phyloP scores from a whole-genome alignment of 345 rosid species.

The Turritis glabra region DNA sequence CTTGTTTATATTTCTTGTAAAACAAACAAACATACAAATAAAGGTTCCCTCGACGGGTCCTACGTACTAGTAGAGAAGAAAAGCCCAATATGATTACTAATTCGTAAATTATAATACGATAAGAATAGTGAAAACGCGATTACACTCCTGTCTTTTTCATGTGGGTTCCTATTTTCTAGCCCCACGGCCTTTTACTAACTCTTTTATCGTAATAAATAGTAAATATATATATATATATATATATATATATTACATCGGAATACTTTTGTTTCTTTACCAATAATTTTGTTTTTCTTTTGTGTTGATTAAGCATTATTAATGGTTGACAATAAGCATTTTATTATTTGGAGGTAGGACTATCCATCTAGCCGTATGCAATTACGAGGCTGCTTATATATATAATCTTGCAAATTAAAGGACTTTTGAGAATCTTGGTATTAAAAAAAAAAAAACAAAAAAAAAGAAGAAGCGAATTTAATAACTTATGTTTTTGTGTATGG shows the following conservation, averaged over 20 bases:
- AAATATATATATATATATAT: too few relatives aligned
- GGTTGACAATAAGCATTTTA: not conserved
- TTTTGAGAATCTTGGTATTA: not conserved
- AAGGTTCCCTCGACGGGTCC: conserved; percentile 6
- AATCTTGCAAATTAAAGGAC: not conserved
- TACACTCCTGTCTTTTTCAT: conserved; percentile 18
- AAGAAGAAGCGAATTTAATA: not conserved
- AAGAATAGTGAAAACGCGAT: conserved; percentile 22
- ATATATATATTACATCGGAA: too few relatives aligned
- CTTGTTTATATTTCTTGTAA: too few relatives aligned
- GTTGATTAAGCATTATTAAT: not conserved
- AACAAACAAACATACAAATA: not conserved
- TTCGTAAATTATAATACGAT: too few relatives aligned
- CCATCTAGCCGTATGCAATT: too few relatives aligned
- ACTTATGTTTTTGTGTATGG: not conserved
- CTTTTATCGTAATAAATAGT: not conserved
- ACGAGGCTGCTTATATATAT: not conserved
- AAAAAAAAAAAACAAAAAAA: not conserved
- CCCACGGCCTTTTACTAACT: conserved; percentile 3
- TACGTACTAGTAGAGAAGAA: not conserved
- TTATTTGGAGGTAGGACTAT: too few relatives aligned
- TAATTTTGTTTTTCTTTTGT: not conserved
- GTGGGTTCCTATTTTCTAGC: not conserved
- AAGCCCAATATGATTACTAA: conserved; percentile 32
- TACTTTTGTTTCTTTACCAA: not conserved